phyloP scores from a whole-genome alignment of 305 asterid genomes.

The Fraxinus dipetala region DNA sequence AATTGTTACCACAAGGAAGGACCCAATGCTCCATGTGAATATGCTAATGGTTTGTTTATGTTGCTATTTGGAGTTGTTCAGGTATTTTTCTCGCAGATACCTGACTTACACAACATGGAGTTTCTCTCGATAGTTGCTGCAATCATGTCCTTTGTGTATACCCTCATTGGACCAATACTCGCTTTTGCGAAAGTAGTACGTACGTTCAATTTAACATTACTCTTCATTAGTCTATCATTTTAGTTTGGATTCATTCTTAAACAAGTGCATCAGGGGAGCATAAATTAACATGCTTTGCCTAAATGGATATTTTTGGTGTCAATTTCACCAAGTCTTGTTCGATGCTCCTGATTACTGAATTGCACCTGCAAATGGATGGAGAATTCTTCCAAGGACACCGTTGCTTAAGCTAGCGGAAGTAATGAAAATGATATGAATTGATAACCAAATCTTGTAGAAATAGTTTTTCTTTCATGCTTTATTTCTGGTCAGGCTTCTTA shows the following conservation, averaged over 20 bases:
- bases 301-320: background rate
- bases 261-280: background rate
- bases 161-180: conserved; percentile 42
- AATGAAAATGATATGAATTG: background rate
- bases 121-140: conserved; percentile 48
- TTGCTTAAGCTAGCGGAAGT: background rate
- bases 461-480: background rate
- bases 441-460: background rate
- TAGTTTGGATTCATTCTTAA: background rate
- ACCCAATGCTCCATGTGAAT: conserved; percentile 30
- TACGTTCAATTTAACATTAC: background rate
- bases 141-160: conserved; percentile 44
- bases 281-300: background rate
- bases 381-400: background rate
- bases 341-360: background rate
- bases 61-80: conserved; percentile 34
- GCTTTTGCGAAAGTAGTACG: conserved; percentile 36
- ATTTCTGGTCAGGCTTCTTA: background rate
- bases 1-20: conserved; percentile 41
- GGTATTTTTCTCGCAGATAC: conserved; percentile 40
- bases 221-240: background rate
- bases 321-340: background rate
- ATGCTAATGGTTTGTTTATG: conserved; percentile 29
- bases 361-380: background rate
- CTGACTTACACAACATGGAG: conserved; percentile 42